Evolutionary conservation across 257 asterid genomes (phyloP).

Genomic region (Eucommia ulmoides): DNA sequence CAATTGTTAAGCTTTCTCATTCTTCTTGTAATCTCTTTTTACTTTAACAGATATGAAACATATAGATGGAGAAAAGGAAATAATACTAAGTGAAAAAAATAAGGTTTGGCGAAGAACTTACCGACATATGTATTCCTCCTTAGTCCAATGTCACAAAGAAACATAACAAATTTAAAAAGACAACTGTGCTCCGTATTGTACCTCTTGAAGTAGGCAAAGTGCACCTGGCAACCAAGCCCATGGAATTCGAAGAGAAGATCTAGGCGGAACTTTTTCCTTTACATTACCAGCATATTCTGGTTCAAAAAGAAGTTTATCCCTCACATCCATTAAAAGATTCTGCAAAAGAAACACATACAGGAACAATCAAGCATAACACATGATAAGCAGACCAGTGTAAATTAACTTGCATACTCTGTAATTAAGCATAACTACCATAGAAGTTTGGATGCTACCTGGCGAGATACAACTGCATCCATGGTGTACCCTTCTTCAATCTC

Average conservation of each 20-base stretch:
- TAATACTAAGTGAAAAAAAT: no score
- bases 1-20: no score
- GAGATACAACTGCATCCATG: slow-evolving; percentile 66
- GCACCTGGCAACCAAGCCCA: slow-evolving; percentile 97
- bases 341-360: slow-evolving; percentile 20
- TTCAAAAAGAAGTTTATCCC: slow-evolving; percentile 96
- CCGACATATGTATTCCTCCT: no score
- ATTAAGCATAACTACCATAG: slow-evolving; percentile 7
- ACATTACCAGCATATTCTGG: slow-evolving; percentile 86
- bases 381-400: background rate
- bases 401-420: slow-evolving; percentile 1
- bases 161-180: no score
- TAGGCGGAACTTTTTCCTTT: slow-evolving; percentile 77
- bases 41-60: no score
- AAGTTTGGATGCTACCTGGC: slow-evolving; percentile 44
- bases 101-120: no score
- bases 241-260: slow-evolving; percentile 70
- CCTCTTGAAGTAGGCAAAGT: slow-evolving; percentile 98
- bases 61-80: no score
- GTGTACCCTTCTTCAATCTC: slow-evolving; percentile 96
- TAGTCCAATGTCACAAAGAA: no score
- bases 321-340: slow-evolving; percentile 83
- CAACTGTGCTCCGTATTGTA: slow-evolving; percentile 13
- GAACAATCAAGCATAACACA: slow-evolving; percentile 6
- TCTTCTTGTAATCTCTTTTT: no score